Percentiles rank a stretch among this genome's conserved stretches.
Conservation (phyloP, 768 basidiomycete species). For the Boletus sensibilis region DNA sequence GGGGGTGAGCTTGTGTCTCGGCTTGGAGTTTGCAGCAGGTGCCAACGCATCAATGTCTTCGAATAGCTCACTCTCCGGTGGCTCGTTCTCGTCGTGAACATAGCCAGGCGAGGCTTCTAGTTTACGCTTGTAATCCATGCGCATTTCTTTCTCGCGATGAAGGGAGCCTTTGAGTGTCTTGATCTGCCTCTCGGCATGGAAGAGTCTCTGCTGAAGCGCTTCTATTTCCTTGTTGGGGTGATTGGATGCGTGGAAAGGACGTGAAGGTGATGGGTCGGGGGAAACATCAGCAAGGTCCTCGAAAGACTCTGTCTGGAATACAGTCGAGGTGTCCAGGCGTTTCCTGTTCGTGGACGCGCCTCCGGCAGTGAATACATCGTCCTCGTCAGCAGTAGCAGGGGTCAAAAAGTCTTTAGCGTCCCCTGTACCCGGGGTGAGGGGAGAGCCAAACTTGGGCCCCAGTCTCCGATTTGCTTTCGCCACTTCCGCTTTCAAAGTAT, state of each 20-base stretch:
- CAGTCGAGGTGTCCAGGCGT: constrained; percentile 49
- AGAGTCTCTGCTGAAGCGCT: constrained; percentile 73
- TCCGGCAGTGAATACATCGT: constrained; percentile 66
- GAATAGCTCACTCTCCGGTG: constrained; percentile 41
- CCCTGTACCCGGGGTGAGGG: constrained; percentile 63
- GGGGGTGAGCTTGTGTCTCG: constrained; percentile 48
- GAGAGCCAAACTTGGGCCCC: constrained; percentile 63
- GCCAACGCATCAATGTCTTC: constrained; percentile 45
- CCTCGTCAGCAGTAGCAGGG: constrained; percentile 53
- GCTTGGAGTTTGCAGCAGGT: constrained; percentile 33
- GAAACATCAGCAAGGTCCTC: constrained; percentile 51
- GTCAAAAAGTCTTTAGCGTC: constrained; percentile 50
- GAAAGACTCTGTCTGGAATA: constrained; percentile 46
- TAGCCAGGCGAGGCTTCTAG: constrained; percentile 44
- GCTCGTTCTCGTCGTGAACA: constrained; percentile 38
- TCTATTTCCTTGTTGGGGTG: constrained; percentile 82
- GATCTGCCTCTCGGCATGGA: constrained; percentile 86
- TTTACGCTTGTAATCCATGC: constrained; percentile 62
- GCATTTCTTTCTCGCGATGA: constrained; percentile 79
- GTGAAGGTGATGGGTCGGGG: constrained; percentile 61
- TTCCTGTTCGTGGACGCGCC: constrained; percentile 63
- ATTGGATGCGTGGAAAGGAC: constrained; percentile 66
- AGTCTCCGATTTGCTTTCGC: constrained; percentile 61
- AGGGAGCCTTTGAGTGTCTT: constrained; percentile 76
- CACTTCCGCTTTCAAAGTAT: constrained; percentile 70